A percentile compares a stretch with the other conserved stretches of the same genome.
phyloP scores from a whole-genome alignment of 179 eudicot species.

The Actinidia polygama region DNA sequence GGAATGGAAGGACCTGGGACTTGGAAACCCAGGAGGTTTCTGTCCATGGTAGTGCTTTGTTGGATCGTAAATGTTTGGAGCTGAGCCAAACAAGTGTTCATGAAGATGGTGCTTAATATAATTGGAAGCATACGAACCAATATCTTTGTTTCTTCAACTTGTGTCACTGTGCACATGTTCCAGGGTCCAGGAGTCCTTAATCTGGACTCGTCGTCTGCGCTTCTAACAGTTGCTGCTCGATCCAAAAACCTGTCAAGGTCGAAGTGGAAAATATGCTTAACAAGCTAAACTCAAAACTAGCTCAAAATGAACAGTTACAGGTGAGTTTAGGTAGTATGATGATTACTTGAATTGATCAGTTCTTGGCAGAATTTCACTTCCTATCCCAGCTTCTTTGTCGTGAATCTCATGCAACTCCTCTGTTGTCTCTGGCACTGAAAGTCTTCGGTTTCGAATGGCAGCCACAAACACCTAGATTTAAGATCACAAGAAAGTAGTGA shows the following conservation, averaged over 20 bases:
- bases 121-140: slow-evolving; percentile 75
- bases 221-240: slow-evolving; percentile 63
- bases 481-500: background rate
- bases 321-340: background rate
- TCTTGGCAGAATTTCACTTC: slow-evolving; percentile 40
- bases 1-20: slow-evolving; percentile 81
- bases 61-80: slow-evolving; percentile 78
- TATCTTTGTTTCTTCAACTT: slow-evolving; percentile 80
- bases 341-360: slow-evolving; percentile 51
- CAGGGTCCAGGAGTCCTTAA: slow-evolving; percentile 36
- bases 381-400: slow-evolving; percentile 32
- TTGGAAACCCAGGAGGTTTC: slow-evolving; percentile 54
- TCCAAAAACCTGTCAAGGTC: slow-evolving; percentile 54
- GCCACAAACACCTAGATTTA: slow-evolving; percentile 46
- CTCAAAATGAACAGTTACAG: background rate
- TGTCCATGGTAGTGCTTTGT: slow-evolving; percentile 82
- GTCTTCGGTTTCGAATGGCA: slow-evolving; percentile 47
- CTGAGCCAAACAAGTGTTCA: slow-evolving; percentile 83
- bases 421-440: slow-evolving; percentile 34
- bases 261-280: background rate
- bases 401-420: slow-evolving; percentile 43
- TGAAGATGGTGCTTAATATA: slow-evolving; percentile 70
- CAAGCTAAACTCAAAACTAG: background rate
- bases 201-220: slow-evolving; percentile 11
- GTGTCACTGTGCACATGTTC: slow-evolving; percentile 65